phyloP scores from a whole-genome alignment of 2,329 filamentous ascomycete species.

The Paraphoma chrysanthemicola region DNA sequence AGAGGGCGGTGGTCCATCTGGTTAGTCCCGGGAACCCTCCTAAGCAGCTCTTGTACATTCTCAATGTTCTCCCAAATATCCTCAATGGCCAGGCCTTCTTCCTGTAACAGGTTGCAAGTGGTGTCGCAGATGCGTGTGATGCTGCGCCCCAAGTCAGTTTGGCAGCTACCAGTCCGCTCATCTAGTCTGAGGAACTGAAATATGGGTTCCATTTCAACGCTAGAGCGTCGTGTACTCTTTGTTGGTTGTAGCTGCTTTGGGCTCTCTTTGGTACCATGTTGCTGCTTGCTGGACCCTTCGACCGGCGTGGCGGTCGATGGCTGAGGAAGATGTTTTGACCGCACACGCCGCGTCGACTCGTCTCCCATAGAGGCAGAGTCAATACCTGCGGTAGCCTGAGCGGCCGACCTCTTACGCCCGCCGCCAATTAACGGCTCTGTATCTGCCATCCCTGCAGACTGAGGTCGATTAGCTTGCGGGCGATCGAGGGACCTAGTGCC shows the following conservation, averaged over 20 bases:
- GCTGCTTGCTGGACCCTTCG: background rate
- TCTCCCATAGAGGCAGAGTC: too few species aligned
- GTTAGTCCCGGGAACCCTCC: background rate
- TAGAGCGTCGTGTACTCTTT: background rate
- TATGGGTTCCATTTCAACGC: conserved; percentile 19
- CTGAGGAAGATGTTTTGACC: background rate
- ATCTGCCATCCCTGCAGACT: too few species aligned
- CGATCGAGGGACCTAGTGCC: too few species aligned
- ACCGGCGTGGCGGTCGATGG: background rate
- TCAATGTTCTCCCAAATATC: conserved; percentile 11
- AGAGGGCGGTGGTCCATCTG: conserved; percentile 14
- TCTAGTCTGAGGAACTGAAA: conserved; percentile 29
- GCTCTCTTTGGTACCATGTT: conserved; percentile 2
- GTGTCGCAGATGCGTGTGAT: conserved; percentile 22
- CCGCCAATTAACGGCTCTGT: too few species aligned
- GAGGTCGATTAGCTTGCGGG: too few species aligned
- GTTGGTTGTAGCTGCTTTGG: conserved; percentile 1
- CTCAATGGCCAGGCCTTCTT: conserved; percentile 11
- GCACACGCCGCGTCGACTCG: too few species aligned
- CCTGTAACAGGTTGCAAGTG: background rate
- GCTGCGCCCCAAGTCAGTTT: conserved; percentile 16
- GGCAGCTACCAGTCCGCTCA: conserved; percentile 22
- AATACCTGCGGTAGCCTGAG: too few species aligned
- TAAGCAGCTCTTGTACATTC: conserved; percentile 15
- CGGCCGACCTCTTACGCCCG: too few species aligned